Conservation (phyloP, 192 early-diverging fungal species). For the Coemansia sp. region DNA sequence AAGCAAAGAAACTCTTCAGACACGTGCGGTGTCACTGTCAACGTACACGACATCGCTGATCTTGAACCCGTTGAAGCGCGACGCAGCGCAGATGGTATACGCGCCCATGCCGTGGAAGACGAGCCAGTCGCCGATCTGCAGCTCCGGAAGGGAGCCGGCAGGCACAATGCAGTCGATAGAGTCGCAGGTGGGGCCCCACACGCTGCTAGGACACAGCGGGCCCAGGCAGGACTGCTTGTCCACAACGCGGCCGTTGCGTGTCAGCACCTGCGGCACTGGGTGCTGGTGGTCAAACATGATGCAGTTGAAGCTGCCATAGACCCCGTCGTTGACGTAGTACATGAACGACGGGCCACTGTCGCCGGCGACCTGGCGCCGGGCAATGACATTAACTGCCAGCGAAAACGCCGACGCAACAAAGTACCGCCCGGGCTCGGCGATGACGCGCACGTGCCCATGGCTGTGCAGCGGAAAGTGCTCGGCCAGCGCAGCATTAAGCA, state of each 20-base stretch:
- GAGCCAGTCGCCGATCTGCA: conserved; percentile 95
- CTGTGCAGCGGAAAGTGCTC: conserved; percentile 63
- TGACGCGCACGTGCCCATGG: conserved; percentile 71
- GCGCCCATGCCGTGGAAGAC: conserved; percentile 96
- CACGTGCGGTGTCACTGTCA: conserved; percentile 37
- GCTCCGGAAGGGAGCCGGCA: conserved; percentile 66
- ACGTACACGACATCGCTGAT: conserved; percentile 84
- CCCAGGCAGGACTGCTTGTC: conserved; percentile 11
- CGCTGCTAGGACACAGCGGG: conserved; percentile 56
- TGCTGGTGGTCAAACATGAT: conserved; percentile 94
- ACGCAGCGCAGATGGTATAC: conserved; percentile 89
- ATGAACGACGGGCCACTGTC: conserved; percentile 56
- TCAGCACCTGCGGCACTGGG: conserved; percentile 69
- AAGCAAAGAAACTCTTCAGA: neutral
- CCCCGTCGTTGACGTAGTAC: conserved; percentile 98
- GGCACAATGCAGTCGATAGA: conserved; percentile 91
- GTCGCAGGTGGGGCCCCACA: conserved; percentile 99
- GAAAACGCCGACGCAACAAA: conserved; percentile 93
- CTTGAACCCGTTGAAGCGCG: conserved; percentile 86
- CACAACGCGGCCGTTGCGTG: conserved; percentile 47
- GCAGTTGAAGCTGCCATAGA: conserved; percentile 98
- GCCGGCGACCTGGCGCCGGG: conserved; percentile 73
- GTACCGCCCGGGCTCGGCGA: conserved; percentile 98
- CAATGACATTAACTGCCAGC: conserved; percentile 88
- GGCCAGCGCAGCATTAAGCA: conserved; percentile 78